Base-by-base conservation (phyloP, 2,329 filamentous ascomycete species). In the Penicillium sp. region DNA sequence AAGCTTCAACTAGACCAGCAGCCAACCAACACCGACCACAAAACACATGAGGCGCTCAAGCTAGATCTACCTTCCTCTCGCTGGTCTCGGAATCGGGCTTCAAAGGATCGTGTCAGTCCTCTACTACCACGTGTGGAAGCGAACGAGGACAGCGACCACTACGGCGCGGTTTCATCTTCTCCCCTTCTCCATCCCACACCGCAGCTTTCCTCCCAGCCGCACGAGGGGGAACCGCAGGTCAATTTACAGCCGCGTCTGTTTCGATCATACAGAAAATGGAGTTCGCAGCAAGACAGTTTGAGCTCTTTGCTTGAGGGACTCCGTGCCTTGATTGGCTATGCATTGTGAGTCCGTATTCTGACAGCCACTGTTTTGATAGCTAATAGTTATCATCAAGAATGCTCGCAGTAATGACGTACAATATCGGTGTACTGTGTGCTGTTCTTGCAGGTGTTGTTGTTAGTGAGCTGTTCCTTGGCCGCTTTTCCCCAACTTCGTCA, bases 401-500 rank as follows among this genome's bases (percentile, higher is more conserved):
- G 59, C 21, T 61, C 13, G 52, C 55, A 0, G 50, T 61, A 4
- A 61, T 61, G 59, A 56, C 54, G 7, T 54, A 56, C 27, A 61
- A 59, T 21, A 27, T 52, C 1, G 57, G 59, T 3, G 31, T 59
- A 1, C 49, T 59, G 5, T 47, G 45, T 38, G 47, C 54, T 14
- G 50, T 61, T 9, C 38, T 61, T 9, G 43, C 9, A 5, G 59
- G 54, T 5, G 50, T 59, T 14, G 3, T 58, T 2, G 38, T 53
- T 1, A 52, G 52, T 2, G 59, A 59, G 22, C 29, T 57, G 32
- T 38, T 48, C 5, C 27, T 60, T 16, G 58, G 50, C 14, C 50
- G 48, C n/a, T 58, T 45, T 50, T 40, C 43, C n/a, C 50, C 34
- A 3, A 18, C 22, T 16, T 43, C 32, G 32, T 13, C 47, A 11